A percentile compares a stretch with the other conserved stretches of the same genome.
Conservation (phyloP, 129 eudicot species). For the Helianthus tuberosus region DNA sequence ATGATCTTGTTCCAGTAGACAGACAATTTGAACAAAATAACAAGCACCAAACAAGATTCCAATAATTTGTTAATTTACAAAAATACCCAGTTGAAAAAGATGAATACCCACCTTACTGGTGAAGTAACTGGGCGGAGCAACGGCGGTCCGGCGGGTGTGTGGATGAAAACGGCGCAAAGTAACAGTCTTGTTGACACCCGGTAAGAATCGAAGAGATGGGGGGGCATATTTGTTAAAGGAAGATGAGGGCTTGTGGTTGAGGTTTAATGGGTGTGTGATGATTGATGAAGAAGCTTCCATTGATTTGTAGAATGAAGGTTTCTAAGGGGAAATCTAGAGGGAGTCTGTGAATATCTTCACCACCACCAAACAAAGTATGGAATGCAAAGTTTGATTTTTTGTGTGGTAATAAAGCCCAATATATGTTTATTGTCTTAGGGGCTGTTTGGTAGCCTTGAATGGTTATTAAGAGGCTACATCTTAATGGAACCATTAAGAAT, state of each 20-base stretch:
- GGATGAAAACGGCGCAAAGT: slow-evolving; percentile 25
- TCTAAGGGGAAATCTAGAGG: too few relatives aligned
- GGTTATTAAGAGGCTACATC: too few relatives aligned
- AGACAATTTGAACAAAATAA: too few relatives aligned
- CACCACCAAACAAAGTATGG: not conserved
- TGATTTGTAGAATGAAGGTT: slow-evolving; percentile 10
- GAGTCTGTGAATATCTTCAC: too few relatives aligned
- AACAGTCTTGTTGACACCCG: slow-evolving; percentile 24
- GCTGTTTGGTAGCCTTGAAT: too few relatives aligned
- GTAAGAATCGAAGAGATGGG: slow-evolving; percentile 15
- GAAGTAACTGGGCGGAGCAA: slow-evolving; percentile 27
- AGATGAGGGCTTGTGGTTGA: slow-evolving; percentile 9
- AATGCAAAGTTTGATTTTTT: not conserved
- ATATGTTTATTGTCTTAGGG: not conserved
- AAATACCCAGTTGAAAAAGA: not conserved
- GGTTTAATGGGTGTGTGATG: slow-evolving; percentile 25
- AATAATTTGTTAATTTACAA: not conserved
- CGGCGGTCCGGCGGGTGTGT: slow-evolving; percentile 18
- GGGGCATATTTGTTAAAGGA: slow-evolving; percentile 13
- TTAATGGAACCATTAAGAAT: too few relatives aligned
- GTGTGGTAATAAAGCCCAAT: not conserved
- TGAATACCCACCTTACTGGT: slow-evolving; percentile 18
- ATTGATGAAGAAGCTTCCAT: slow-evolving; percentile 26
- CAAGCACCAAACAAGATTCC: not conserved
- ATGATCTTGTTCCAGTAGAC: too few relatives aligned